A percentile compares a stretch with the other conserved stretches of the same genome.
Evolutionary conservation across 139 green algal genomes (phyloP).

Genomic region (Pleodorina starrii): DNA sequence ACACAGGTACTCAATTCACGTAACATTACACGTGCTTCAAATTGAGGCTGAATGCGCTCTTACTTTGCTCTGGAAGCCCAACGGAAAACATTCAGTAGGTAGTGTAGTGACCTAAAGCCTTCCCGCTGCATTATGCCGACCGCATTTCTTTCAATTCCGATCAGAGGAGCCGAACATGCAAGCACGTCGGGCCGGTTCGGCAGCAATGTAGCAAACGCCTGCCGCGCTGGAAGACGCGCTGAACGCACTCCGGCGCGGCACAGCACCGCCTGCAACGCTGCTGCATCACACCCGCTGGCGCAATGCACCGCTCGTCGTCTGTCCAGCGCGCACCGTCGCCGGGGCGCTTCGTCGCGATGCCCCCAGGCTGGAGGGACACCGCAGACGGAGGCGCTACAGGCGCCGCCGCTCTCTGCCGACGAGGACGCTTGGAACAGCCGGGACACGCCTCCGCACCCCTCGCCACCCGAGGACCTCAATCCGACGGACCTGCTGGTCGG

Average conservation of each 20-base stretch:
- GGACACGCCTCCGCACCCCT: constrained; percentile 11
- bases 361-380: background rate
- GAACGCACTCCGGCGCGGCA: background rate
- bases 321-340: background rate
- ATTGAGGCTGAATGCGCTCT: background rate
- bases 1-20: too few relatives aligned
- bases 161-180: background rate
- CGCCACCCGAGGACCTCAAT: background rate
- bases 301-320: background rate
- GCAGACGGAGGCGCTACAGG: too few relatives aligned
- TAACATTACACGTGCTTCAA: too few relatives aligned
- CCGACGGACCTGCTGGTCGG: background rate
- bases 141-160: background rate
- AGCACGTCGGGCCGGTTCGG: constrained; percentile 10
- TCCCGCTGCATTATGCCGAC: background rate
- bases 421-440: background rate
- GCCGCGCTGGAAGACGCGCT: background rate
- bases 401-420: background rate
- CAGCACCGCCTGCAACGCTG: background rate
- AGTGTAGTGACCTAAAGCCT: background rate
- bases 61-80: background rate
- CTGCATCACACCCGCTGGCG: background rate
- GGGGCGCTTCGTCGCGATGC: background rate
- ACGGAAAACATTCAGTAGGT: too few relatives aligned
- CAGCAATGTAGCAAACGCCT: background rate